Conservation (phyloP, 2,329 filamentous ascomycete genomes). For the Neoscytalidium dimidiatum region DNA sequence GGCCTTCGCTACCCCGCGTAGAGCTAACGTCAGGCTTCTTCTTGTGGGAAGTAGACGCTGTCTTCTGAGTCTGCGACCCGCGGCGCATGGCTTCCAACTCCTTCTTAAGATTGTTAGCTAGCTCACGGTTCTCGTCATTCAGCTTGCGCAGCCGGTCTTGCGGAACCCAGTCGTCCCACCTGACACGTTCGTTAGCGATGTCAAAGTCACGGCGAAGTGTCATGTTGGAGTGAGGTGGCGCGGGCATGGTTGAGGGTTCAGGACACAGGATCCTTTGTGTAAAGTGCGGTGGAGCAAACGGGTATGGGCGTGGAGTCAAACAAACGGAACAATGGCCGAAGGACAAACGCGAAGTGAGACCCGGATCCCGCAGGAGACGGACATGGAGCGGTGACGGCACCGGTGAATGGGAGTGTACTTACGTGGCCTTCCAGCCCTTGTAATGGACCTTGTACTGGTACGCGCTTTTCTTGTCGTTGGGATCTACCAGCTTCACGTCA, state of each 20-base stretch:
- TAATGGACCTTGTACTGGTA: slow-evolving; percentile 95
- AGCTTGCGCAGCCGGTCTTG: slow-evolving; percentile 92
- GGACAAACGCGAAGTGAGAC: slow-evolving; percentile 23
- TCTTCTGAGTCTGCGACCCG: slow-evolving; percentile 38
- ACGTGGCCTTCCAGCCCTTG: slow-evolving; percentile 99
- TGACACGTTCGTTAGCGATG: slow-evolving; percentile 33
- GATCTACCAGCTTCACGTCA: slow-evolving; percentile 67
- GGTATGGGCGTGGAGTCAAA: background rate
- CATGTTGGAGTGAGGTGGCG: background rate
- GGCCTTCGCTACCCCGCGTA: slow-evolving; percentile 75
- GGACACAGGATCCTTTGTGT: background rate
- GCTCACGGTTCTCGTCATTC: slow-evolving; percentile 90
- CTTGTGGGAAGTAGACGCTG: slow-evolving; percentile 49
- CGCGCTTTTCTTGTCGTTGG: slow-evolving; percentile 68
- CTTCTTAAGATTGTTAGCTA: slow-evolving; percentile 72
- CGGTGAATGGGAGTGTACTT: slow-evolving; percentile 42
- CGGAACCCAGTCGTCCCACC: slow-evolving; percentile 98
- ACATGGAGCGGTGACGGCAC: slow-evolving; percentile 7
- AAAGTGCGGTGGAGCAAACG: slow-evolving; percentile 3
- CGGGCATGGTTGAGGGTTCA: background rate
- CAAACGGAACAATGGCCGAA: slow-evolving; percentile 17
- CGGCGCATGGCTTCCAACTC: slow-evolving; percentile 64
- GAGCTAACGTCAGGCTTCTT: slow-evolving; percentile 58
- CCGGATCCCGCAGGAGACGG: slow-evolving; percentile 3
- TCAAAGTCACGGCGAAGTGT: background rate